Evolutionary conservation across 2,329 filamentous ascomycete genomes (phyloP).

Genomic region (Xylaria sp.): DNA sequence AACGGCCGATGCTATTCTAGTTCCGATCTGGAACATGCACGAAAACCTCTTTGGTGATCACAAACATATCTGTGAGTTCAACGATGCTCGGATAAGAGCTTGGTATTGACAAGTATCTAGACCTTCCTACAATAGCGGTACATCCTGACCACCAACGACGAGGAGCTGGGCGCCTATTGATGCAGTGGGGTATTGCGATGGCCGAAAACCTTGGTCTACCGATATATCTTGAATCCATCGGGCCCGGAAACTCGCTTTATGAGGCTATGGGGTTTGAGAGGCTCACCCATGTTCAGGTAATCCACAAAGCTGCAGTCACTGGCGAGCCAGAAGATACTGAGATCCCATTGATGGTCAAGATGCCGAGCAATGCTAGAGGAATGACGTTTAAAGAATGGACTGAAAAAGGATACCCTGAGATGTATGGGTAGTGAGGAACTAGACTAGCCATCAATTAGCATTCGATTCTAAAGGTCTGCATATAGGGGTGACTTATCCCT

Average conservation of each 20-base stretch:
- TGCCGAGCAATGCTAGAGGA: conserved; percentile 33
- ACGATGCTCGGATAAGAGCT: neutral
- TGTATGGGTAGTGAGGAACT: conserved; percentile 15
- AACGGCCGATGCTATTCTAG: conserved; percentile 30
- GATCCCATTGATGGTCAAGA: conserved; percentile 35
- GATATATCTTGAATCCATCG: conserved; percentile 35
- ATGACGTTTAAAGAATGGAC: conserved; percentile 32
- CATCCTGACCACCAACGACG: conserved; percentile 34
- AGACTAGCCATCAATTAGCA: conserved; percentile 29
- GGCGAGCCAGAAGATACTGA: conserved; percentile 27
- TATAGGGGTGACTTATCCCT: conserved; percentile 39
- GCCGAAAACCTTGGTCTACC: conserved; percentile 34
- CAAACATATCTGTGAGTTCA: conserved; percentile 34
- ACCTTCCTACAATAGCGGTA: conserved; percentile 35
- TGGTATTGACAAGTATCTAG: conserved; percentile 19
- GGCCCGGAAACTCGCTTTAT: conserved; percentile 29
- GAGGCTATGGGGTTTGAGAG: conserved; percentile 31
- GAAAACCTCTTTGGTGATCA: conserved; percentile 35
- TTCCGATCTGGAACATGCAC: conserved; percentile 33
- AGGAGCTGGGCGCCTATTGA: conserved; percentile 31
- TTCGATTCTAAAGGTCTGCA: neutral
- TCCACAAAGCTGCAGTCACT: conserved; percentile 32
- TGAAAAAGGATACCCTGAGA: conserved; percentile 27
- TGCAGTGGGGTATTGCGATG: conserved; percentile 32
- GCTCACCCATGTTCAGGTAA: conserved; percentile 28